These are phyloP conservation scores for Hyphopichia buzzinii DNA, from an alignment of 1,139 yeast genomes.

Conservation along the genomic window DNA sequence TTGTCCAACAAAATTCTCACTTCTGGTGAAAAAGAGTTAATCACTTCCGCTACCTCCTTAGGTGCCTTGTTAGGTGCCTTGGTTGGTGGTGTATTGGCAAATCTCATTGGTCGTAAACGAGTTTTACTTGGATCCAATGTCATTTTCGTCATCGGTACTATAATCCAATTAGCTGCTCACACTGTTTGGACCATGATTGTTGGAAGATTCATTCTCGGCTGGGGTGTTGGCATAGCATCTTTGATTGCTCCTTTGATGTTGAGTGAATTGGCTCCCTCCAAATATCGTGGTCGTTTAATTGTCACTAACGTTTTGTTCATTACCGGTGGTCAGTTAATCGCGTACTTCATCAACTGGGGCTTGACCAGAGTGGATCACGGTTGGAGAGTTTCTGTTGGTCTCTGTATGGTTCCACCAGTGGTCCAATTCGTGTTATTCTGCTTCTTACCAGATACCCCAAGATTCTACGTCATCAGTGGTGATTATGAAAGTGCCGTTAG, in stretches of 20 bases:
- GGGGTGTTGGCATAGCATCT: slow-evolving; percentile 94
- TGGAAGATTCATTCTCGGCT: slow-evolving; percentile 90
- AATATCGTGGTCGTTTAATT: slow-evolving; percentile 84
- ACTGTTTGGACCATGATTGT: slow-evolving; percentile 87
- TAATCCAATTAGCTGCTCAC: slow-evolving; percentile 75
- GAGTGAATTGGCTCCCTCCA: slow-evolving; percentile 88
- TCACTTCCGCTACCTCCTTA: slow-evolving; percentile 92
- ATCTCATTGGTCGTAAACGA: slow-evolving; percentile 76
- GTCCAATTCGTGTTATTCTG: slow-evolving; percentile 72
- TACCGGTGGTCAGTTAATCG: slow-evolving; percentile 90
- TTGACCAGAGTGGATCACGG: slow-evolving; percentile 71
- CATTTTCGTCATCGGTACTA: slow-evolving; percentile 78
- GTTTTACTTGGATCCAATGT: slow-evolving; percentile 77
- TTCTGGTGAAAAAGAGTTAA: slow-evolving; percentile 78
- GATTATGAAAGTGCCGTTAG: slow-evolving; percentile 60
- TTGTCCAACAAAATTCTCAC: slow-evolving; percentile 53
- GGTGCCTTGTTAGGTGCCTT: slow-evolving; percentile 85
- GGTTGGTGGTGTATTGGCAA: slow-evolving; percentile 78
- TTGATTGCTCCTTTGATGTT: slow-evolving; percentile 87
- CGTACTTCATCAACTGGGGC: slow-evolving; percentile 93
- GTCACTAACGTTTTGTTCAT: slow-evolving; percentile 66
- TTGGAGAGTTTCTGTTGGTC: slow-evolving; percentile 90
- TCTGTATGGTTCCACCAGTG: slow-evolving; percentile 84
- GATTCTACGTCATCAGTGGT: slow-evolving; percentile 76
- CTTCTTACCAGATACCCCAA: slow-evolving; percentile 94